Conservation (phyloP, 116 monocot species). For the Iris pallida region DNA sequence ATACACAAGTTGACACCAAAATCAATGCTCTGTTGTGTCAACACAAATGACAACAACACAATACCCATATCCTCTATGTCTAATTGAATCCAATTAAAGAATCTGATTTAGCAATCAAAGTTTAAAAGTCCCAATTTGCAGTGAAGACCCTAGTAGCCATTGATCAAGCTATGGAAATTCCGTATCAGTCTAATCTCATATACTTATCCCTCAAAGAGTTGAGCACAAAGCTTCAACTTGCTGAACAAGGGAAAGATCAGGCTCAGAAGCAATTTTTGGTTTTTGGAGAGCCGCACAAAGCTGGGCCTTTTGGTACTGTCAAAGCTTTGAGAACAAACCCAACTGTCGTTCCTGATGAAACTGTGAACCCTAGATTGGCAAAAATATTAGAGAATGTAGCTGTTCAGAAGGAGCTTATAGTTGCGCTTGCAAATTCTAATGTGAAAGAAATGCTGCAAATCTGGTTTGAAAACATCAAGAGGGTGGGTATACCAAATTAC, state of each 20-base stretch:
- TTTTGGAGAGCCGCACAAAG: slow-evolving; percentile 43
- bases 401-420: slow-evolving; percentile 63
- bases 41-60: too few relatives aligned
- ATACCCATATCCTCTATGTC: too few relatives aligned
- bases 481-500: slow-evolving; percentile 73
- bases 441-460: slow-evolving; percentile 72
- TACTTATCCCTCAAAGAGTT: slow-evolving; percentile 56
- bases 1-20: too few relatives aligned
- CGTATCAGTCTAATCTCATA: too few relatives aligned
- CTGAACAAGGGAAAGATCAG: slow-evolving; percentile 64
- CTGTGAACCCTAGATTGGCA: slow-evolving; percentile 66
- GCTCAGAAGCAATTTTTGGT: slow-evolving; percentile 43
- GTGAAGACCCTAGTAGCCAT: too few relatives aligned
- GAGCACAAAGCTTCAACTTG: slow-evolving; percentile 42
- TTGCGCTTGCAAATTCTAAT: slow-evolving; percentile 78
- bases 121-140: too few relatives aligned
- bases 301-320: slow-evolving; percentile 78
- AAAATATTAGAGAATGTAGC: slow-evolving; percentile 70
- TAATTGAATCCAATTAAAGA: too few relatives aligned
- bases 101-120: too few relatives aligned
- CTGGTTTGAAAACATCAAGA: slow-evolving; percentile 77
- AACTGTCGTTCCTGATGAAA: slow-evolving; percentile 56
- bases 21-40: too few relatives aligned
- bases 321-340: slow-evolving; percentile 75
- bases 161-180: too few relatives aligned